Conservation (phyloP, 2,329 filamentous ascomycete genomes). For the Cladophialophora carrionii region DNA sequence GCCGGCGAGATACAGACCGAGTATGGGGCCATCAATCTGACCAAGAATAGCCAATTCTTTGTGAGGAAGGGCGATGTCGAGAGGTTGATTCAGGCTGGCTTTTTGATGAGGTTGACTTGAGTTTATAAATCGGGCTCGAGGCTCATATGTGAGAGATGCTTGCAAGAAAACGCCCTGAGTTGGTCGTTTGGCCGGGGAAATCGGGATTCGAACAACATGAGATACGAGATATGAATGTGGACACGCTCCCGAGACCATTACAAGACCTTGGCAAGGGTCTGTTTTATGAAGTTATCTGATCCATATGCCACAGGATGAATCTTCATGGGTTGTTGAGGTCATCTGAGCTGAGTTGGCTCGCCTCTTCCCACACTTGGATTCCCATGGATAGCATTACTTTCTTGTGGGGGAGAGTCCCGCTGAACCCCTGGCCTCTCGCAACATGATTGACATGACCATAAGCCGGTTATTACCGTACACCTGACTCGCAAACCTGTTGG, state of each 20-base stretch:
- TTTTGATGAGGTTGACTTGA: slow-evolving; percentile 87
- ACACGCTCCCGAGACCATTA: neutral
- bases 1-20: slow-evolving; percentile 98
- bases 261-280: neutral
- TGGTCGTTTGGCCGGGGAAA: neutral
- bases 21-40: slow-evolving; percentile 94
- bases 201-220: neutral
- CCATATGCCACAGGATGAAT: neutral
- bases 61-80: slow-evolving; percentile 96
- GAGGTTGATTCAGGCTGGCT: slow-evolving; percentile 88
- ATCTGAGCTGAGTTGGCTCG: neutral
- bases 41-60: slow-evolving; percentile 98
- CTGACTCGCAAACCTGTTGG: neutral
- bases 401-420: neutral
- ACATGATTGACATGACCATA: neutral
- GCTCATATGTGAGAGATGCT: neutral
- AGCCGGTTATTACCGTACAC: neutral
- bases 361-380: neutral
- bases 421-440: neutral
- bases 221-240: neutral
- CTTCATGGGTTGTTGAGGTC: neutral
- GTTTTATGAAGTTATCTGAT: neutral
- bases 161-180: neutral
- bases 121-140: neutral
- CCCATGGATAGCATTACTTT: neutral